These are phyloP conservation scores for Oenanthe sinensis DNA, from an alignment of 129 eudicot genomes.

Conservation along the genomic window DNA sequence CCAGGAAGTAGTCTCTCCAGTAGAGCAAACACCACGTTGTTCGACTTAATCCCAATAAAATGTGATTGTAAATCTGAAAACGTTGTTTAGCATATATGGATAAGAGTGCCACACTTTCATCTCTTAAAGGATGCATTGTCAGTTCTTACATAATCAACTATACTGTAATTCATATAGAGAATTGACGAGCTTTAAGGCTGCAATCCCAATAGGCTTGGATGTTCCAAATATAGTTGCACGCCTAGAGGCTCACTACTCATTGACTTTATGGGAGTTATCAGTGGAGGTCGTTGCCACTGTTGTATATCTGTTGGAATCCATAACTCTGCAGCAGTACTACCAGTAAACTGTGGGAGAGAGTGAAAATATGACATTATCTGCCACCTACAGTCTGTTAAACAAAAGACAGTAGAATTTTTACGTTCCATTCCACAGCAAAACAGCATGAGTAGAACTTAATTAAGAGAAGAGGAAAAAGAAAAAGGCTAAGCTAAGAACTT, in stretches of 20 bases:
- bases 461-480: background rate
- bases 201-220: slow-evolving; percentile 49
- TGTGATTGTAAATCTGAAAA: background rate
- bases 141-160: background rate
- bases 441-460: background rate
- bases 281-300: slow-evolving; percentile 80
- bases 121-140: background rate
- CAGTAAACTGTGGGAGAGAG: slow-evolving; percentile 42
- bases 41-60: background rate
- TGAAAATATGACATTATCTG: slow-evolving; percentile 68
- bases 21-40: background rate
- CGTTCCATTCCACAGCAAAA: background rate
- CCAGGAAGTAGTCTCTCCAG: background rate
- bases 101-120: background rate
- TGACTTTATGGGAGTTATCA: slow-evolving; percentile 79
- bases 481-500: background rate
- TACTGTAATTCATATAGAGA: background rate
- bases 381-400: slow-evolving; percentile 70
- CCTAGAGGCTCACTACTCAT: slow-evolving; percentile 67
- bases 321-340: slow-evolving; percentile 38
- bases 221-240: slow-evolving; percentile 76
- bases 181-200: slow-evolving; percentile 10
- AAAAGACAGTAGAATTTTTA: background rate
- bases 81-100: background rate
- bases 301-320: slow-evolving; percentile 67